Evolutionary conservation across 2,329 filamentous ascomycete genomes (phyloP).

Genomic region (Exophiala alcalophila): DNA sequence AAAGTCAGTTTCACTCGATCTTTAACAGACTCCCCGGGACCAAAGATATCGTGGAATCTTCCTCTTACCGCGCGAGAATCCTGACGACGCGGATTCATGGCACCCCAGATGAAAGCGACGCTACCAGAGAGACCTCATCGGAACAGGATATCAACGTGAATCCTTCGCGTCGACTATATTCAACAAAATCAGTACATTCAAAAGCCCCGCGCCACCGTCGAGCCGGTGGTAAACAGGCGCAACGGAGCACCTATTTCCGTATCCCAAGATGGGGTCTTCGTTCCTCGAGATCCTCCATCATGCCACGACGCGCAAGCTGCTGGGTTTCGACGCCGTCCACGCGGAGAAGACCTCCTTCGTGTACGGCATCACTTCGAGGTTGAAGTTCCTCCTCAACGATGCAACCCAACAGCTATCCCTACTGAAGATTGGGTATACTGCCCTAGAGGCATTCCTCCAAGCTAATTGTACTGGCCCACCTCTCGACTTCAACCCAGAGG

Average conservation of each 20-base stretch:
- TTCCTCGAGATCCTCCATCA: slow-evolving; percentile 31
- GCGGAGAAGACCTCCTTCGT: slow-evolving; percentile 34
- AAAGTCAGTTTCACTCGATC: too few species aligned
- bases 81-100: too few species aligned
- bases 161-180: background rate
- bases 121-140: too few species aligned
- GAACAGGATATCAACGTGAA: background rate
- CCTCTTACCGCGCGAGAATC: too few species aligned
- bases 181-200: too few species aligned
- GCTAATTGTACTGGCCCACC: slow-evolving; percentile 85
- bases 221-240: background rate
- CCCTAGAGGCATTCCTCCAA: slow-evolving; percentile 77
- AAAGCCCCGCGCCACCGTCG: too few species aligned
- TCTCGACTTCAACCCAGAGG: slow-evolving; percentile 56
- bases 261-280: slow-evolving; percentile 30
- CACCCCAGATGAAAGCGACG: too few species aligned
- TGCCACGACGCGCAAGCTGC: slow-evolving; percentile 39
- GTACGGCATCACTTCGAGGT: slow-evolving; percentile 37
- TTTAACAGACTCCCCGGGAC: too few species aligned
- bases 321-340: slow-evolving; percentile 37
- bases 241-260: slow-evolving; percentile 30
- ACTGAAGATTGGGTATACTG: slow-evolving; percentile 61
- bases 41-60: too few species aligned
- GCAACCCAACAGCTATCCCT: slow-evolving; percentile 38
- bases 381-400: slow-evolving; percentile 38